Evolutionary conservation across 2,329 filamentous ascomycete species (phyloP), one percentile per base, ranked within the genome.

Genomic region (Trichoderma sp.): DNA sequence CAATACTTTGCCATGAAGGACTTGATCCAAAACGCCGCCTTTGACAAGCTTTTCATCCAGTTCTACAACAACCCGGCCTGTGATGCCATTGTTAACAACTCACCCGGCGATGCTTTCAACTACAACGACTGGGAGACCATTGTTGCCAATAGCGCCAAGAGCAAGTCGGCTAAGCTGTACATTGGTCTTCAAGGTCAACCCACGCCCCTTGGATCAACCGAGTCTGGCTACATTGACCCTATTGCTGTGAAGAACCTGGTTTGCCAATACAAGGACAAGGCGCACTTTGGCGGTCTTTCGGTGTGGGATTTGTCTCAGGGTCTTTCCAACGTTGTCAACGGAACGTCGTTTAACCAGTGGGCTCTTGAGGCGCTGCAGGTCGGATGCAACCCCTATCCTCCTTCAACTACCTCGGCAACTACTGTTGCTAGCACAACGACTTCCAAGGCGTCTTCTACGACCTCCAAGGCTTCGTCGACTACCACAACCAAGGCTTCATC

Each of bases 21-120:
- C 6, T 76, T 84, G 73, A 82, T 86, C 51, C 78, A 81, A 12
- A 76, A 81, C 68, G 79, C 81, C 56, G 76, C 81, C 58, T 83
- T 86, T 73, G 82, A 84, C 30, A 79, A 81, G 15, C 77, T 84
- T 53, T 85, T 84, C 76, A 77, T 86, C 65, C 84, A 86, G 78
- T 86, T 86, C 77, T 86, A 85, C 79, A 85, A 86, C 80, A 86
- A 86, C 76, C 74, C 75, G 0, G 74, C 63, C 24, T 85, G 83
- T 75, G 80, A 83, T 58, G 77, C 79, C 30, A 75, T 82, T 72
- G 43, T 76, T 18, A 72, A 74, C 63, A 80, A 80, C 73, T 71
- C 73, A 14, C 68, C 78, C 9, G 79, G 78, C 11, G 76, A 79
- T 12, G 74, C 75, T 43, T 83, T 85, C 79, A 86, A 85, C 73